Evolutionary conservation across 2,329 filamentous ascomycete genomes (phyloP), one percentile per base, ranked within the genome.

Genomic region (Colletotrichum sp.): DNA sequence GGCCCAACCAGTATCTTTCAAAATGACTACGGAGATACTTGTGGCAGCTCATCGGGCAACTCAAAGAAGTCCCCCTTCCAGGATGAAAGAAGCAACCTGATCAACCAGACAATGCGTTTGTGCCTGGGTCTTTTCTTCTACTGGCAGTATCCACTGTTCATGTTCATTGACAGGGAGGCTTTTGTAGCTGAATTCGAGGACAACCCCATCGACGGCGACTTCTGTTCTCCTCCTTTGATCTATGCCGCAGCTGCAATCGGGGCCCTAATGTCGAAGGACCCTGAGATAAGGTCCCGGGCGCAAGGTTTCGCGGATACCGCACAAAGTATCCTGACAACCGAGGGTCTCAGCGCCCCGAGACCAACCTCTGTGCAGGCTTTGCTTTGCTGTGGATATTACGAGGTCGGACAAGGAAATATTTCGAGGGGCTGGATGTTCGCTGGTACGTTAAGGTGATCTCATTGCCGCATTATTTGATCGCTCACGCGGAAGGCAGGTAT

Each of bases 121-220:
- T 74, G 72, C 2, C 38, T 82, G 16, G 55, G 77, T n/a, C 74
- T 78, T 1, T 82, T 82, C 63, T 82, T 82, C 72, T 77, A 72
- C 24, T 82, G 78, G 78, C 80, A 82, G 70, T 82, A 82, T 18
- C 80, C 81, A 5, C 70, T 82, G 16, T 82, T 80, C 75, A 81
- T 82, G 80, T 82, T 82, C 70, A 79, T 82, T 6, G 81, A 82
- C 43, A 78, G 81, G 1, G 81, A 82, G 24, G 78, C 78, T 0
- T 82, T 82, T 52, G 68, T 82, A 2, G 63, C 74, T 3, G 72
- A 79, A 12, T 74, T 75, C 0, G 36, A 67, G 5, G 72, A 43
- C 2, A 71, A 74, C 15, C 72, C 72, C 4, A 32, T 65, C 12
- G 57, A 71, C n/a, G 77, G 80, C 26, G 82, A 78, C 55, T 82